Evolutionary conservation across 164 flowering plant genomes (phyloP), one percentile per base, ranked within the genome.

Genomic region (Tetracentron sinense): DNA sequence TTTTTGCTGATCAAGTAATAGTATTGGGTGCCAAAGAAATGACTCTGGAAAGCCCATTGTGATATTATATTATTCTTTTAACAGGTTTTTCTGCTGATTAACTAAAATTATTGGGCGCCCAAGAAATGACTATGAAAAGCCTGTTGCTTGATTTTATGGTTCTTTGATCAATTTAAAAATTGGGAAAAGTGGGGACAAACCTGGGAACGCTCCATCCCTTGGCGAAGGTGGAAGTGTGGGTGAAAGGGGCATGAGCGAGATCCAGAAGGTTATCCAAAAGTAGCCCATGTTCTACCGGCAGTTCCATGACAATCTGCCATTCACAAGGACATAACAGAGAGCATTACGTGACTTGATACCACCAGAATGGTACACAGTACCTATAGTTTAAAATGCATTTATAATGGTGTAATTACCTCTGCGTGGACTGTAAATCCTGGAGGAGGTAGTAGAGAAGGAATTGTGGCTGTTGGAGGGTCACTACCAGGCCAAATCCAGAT

Each of bases 181-280:
- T 47, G 22, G 48, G 21, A 30, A 28, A 35, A n/a, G 29, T 1
- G 14, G 59, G 47, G 67, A 71, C 83, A 30, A 63, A 92, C 98
- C 92, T 90, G 4, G 98, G 98, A 23, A 93, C 94, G 54, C 80
- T 82, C 98, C 98, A 93, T 71, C 97, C 98, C 78, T 93, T 93
- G 29, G 98, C 97, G 63, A 93, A 93, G 15, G 98, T 93, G 16
- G 97, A 87, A 19, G 98, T 90, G 68, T 93, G 98, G 56, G 97
- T 90, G 72, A 93, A 93, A 33, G 98, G 98, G 17, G 97, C 98
- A 74, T 93, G 98, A 10, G 97, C 98, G 47, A 93, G 98, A 77
- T 93, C 98, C 66, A 93, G 76, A 69, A 93, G 96, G 68, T 93
- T 93, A 66, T 93, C 98, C 25, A 93, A 64, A 64, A 93, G 98